Evolutionary conservation across 805 yeast genomes (phyloP).

Genomic region (Zygosaccharomyces gambellarensis): DNA sequence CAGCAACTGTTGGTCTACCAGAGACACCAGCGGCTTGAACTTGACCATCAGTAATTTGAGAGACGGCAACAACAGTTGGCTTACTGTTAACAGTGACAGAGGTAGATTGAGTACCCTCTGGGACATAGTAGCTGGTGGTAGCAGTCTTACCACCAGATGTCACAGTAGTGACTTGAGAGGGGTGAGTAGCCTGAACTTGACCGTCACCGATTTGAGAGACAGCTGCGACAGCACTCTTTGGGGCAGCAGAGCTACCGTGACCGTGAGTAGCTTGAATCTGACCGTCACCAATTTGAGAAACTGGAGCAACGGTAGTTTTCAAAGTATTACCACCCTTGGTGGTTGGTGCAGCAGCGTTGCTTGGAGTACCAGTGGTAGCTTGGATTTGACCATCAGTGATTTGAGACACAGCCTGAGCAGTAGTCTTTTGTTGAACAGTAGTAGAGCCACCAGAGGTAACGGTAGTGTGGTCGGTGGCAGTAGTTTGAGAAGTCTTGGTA

Average conservation of each 20-base stretch:
- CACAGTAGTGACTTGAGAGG: conserved; percentile 27
- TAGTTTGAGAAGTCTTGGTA: conserved; percentile 30
- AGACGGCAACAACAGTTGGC: conserved; percentile 10
- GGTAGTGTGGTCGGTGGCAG: conserved; percentile 28
- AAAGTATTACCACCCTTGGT: conserved; percentile 38
- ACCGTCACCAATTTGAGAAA: conserved; percentile 42
- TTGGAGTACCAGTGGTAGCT: conserved; percentile 31
- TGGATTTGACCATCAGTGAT: conserved; percentile 43
- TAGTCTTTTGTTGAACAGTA: conserved; percentile 21
- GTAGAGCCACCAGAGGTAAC: conserved; percentile 31
- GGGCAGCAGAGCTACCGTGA: conserved; percentile 21
- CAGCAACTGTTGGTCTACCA: conserved; percentile 19
- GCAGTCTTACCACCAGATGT: conserved; percentile 52
- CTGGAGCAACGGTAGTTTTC: conserved; percentile 29
- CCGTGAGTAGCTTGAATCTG: conserved; percentile 36
- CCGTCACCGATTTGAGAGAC: conserved; percentile 45
- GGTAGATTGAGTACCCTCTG: conserved; percentile 22
- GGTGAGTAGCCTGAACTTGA: conserved; percentile 35
- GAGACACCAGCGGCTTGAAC: conserved; percentile 36
- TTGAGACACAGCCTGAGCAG: conserved; percentile 29
- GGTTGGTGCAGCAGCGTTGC: conserved; percentile 27
- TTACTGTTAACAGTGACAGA: conserved; percentile 29
- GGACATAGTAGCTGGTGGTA: conserved; percentile 31
- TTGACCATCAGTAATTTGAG: conserved; percentile 22
- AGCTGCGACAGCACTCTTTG: conserved; percentile 40